phyloP scores from a whole-genome alignment of 2,329 filamentous ascomycete genomes.

The Sclerotinia sclerotiorum region DNA sequence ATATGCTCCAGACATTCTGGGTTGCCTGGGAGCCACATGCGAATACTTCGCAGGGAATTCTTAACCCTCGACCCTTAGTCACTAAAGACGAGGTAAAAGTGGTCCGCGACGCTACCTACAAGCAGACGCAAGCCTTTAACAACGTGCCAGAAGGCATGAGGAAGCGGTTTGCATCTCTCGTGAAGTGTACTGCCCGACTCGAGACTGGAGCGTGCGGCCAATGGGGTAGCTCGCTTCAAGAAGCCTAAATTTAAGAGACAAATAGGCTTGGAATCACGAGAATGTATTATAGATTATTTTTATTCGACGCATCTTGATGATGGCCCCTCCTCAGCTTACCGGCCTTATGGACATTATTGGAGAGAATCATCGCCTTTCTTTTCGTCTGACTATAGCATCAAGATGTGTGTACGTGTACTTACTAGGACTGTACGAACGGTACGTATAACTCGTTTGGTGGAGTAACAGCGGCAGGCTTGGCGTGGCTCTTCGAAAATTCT shows the following conservation, averaged over 20 bases:
- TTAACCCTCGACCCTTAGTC: background rate
- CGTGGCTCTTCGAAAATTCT: no score
- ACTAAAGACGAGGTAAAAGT: conserved; percentile 14
- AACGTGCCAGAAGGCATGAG: background rate
- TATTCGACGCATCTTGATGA: background rate
- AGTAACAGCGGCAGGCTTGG: background rate
- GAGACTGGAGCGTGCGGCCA: background rate
- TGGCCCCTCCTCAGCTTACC: background rate
- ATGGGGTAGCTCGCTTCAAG: conserved; percentile 10
- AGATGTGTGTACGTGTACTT: background rate
- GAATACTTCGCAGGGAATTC: background rate
- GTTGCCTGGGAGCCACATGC: background rate
- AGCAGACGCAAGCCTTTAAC: background rate
- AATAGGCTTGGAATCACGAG: background rate
- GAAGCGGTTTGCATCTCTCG: background rate
- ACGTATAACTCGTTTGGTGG: background rate
- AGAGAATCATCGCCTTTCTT: background rate
- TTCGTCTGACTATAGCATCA: background rate
- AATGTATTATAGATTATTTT: background rate
- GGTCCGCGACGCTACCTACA: background rate
- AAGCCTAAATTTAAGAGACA: background rate
- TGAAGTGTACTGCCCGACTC: background rate
- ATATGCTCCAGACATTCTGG: background rate
- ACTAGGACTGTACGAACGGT: background rate
- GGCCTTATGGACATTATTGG: background rate